These are phyloP conservation scores for Lasiodiplodia sp. DNA, from an alignment of 2,329 filamentous ascomycete genomes.

Conservation along the genomic window DNA sequence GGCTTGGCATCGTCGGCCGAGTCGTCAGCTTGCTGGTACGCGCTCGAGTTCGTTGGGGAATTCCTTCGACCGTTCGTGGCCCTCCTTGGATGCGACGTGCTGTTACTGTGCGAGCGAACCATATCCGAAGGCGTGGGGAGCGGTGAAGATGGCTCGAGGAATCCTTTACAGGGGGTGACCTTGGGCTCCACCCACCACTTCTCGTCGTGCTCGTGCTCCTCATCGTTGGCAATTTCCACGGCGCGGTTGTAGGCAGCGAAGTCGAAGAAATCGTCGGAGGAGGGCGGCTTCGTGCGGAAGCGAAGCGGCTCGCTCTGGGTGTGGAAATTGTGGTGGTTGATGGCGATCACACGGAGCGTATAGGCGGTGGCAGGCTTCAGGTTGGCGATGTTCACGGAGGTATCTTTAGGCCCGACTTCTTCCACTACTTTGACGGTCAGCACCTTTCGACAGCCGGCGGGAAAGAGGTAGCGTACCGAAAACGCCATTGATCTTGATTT, in stretches of 20 bases:
- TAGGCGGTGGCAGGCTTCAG: constrained; percentile 88
- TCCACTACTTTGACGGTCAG: constrained; percentile 67
- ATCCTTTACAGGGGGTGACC: constrained; percentile 59
- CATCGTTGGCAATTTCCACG: constrained; percentile 35
- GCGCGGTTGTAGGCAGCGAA: constrained; percentile 58
- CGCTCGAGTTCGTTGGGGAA: constrained; percentile 65
- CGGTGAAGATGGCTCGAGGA: constrained; percentile 67
- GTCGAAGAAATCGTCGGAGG: constrained; percentile 54
- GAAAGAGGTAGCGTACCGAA: constrained; percentile 65
- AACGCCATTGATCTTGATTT: constrained; percentile 92
- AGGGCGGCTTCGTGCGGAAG: constrained; percentile 69
- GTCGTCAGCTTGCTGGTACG: constrained; percentile 20
- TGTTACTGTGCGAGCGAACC: constrained; percentile 69
- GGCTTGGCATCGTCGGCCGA: constrained; percentile 13
- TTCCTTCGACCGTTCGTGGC: constrained; percentile 76
- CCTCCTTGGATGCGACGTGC: constrained; percentile 63
- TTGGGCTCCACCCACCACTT: constrained; percentile 60
- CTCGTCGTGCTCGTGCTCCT: constrained; percentile 46
- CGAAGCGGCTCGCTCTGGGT: constrained; percentile 86
- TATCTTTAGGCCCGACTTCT: constrained; percentile 80
- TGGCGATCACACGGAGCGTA: constrained; percentile 89
- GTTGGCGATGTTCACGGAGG: constrained; percentile 88
- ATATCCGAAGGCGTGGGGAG: constrained; percentile 68
- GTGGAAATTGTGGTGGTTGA: constrained; percentile 91
- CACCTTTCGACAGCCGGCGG: background rate